A percentile compares a stretch with the other conserved stretches of the same genome.
These are phyloP conservation scores for Lolium multiflorum DNA, from an alignment of 176 grass and related monocot species.

Conservation along the genomic window DNA sequence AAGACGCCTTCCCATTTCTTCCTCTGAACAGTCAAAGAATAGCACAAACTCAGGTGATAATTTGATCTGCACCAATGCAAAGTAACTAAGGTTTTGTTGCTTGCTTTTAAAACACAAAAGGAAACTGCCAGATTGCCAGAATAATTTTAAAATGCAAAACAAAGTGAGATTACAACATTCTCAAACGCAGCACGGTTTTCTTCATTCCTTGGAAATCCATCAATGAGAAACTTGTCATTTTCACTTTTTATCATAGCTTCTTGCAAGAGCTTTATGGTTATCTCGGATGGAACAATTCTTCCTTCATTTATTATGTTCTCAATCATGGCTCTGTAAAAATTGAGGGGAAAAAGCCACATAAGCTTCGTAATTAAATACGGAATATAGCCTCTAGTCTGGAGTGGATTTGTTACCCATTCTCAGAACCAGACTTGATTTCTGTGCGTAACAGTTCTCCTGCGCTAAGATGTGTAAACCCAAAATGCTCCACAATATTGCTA, in stretches of 20 bases:
- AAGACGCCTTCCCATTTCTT: slow-evolving; percentile 67
- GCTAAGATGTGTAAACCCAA: slow-evolving; percentile 67
- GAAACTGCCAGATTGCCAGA: background rate
- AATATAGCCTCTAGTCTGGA: background rate
- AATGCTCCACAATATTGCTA: slow-evolving; percentile 60
- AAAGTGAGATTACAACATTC: slow-evolving; percentile 52
- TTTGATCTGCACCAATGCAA: slow-evolving; percentile 53
- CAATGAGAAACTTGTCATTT: slow-evolving; percentile 69
- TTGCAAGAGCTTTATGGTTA: slow-evolving; percentile 66
- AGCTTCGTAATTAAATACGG: background rate
- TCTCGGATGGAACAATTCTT: slow-evolving; percentile 72
- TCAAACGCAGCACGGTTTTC: slow-evolving; percentile 72
- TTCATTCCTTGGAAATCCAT: slow-evolving; percentile 75
- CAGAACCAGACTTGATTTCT: slow-evolving; percentile 69
- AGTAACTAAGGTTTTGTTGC: slow-evolving; percentile 21
- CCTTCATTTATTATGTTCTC: slow-evolving; percentile 72
- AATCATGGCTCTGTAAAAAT: slow-evolving; percentile 63
- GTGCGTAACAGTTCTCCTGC: slow-evolving; percentile 60
- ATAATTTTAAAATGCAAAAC: background rate
- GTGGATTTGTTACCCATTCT: slow-evolving; percentile 53
- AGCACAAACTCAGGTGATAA: slow-evolving; percentile 65
- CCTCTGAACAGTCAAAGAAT: slow-evolving; percentile 66
- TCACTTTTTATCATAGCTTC: slow-evolving; percentile 60
- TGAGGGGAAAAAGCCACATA: background rate
- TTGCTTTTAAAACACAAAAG: slow-evolving; percentile 12